Percentiles rank a stretch among this genome's conserved stretches.
Evolutionary conservation across 768 basidiomycete genomes (phyloP).

Genomic region (Porpolomopsis calyptriformis): DNA sequence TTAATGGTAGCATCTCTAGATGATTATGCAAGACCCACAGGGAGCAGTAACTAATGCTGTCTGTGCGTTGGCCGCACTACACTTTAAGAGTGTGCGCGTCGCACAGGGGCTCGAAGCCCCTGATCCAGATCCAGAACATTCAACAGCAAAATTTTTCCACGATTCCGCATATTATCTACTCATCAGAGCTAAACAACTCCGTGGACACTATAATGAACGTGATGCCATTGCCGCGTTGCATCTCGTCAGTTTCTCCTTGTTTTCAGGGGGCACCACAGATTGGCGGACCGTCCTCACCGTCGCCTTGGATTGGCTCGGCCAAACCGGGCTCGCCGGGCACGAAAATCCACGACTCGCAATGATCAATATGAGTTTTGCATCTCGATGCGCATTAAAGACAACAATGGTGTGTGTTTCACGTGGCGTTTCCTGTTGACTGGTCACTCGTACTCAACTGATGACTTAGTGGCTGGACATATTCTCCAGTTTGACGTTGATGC

Average conservation of each 20-base stretch:
- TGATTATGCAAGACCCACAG: slow-evolving; percentile 53
- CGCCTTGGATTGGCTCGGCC: slow-evolving; percentile 66
- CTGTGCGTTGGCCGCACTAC: slow-evolving; percentile 66
- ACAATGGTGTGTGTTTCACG: slow-evolving; percentile 46
- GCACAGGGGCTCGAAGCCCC: slow-evolving; percentile 52
- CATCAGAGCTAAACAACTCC: slow-evolving; percentile 40
- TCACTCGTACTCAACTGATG: slow-evolving; percentile 12
- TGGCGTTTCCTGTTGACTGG: background rate
- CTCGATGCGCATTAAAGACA: slow-evolving; percentile 54
- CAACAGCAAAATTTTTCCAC: slow-evolving; percentile 54
- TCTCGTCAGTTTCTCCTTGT: slow-evolving; percentile 61
- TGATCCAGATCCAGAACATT: slow-evolving; percentile 41
- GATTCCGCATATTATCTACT: slow-evolving; percentile 60
- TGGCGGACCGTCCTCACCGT: slow-evolving; percentile 65
- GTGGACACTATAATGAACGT: slow-evolving; percentile 45
- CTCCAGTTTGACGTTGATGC: slow-evolving; percentile 49
- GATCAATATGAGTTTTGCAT: slow-evolving; percentile 40
- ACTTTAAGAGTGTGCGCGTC: slow-evolving; percentile 51
- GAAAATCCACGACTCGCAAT: slow-evolving; percentile 56
- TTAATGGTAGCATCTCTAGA: slow-evolving; percentile 19
- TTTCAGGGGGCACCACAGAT: slow-evolving; percentile 56
- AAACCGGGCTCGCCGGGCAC: slow-evolving; percentile 50
- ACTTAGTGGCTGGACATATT: slow-evolving; percentile 70
- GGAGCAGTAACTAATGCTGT: slow-evolving; percentile 65
- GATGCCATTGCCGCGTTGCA: slow-evolving; percentile 75